Evolutionary conservation across 805 yeast genomes (phyloP).

Genomic region (Candida tammaniensis): DNA sequence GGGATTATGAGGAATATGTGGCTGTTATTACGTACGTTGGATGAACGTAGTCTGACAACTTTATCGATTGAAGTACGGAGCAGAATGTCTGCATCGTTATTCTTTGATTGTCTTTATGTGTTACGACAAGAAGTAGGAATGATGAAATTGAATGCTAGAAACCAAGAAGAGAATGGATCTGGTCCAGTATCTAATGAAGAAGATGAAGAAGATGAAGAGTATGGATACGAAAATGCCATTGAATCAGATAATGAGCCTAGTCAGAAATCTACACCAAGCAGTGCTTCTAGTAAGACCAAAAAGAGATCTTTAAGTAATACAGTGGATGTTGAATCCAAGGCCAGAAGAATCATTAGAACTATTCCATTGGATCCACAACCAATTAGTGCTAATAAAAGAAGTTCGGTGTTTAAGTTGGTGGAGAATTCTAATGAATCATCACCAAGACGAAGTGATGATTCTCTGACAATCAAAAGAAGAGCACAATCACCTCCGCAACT

Average conservation of each 20-base stretch:
- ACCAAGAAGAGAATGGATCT: slow-evolving; percentile 22
- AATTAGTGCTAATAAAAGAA: slow-evolving; percentile 42
- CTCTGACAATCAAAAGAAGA: slow-evolving; percentile 4
- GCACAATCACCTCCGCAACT: slow-evolving; percentile 8
- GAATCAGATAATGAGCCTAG: slow-evolving; percentile 21
- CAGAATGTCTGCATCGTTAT: slow-evolving; percentile 88
- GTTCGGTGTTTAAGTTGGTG: slow-evolving; percentile 37
- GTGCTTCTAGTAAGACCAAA: slow-evolving; percentile 31
- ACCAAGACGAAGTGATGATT: slow-evolving; percentile 17
- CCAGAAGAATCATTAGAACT: slow-evolving; percentile 70
- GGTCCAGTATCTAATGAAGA: slow-evolving; percentile 31
- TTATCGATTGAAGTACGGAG: slow-evolving; percentile 62
- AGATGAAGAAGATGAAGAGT: slow-evolving; percentile 22
- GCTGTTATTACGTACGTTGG: slow-evolving; percentile 74
- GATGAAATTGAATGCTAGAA: slow-evolving; percentile 52
- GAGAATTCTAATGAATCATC: slow-evolving; percentile 32
- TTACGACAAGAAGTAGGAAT: slow-evolving; percentile 86
- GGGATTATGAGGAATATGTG: slow-evolving; percentile 94
- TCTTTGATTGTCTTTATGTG: slow-evolving; percentile 85
- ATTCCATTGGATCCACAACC: slow-evolving; percentile 86
- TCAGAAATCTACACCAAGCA: slow-evolving; percentile 37
- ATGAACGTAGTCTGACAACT: slow-evolving; percentile 45
- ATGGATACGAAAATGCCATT: slow-evolving; percentile 21
- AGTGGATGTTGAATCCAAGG: slow-evolving; percentile 65
- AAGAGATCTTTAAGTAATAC: slow-evolving; percentile 54